Evolutionary conservation across 352 stramenopile genomes (phyloP).

Genomic region (Plasmopara muralis): DNA sequence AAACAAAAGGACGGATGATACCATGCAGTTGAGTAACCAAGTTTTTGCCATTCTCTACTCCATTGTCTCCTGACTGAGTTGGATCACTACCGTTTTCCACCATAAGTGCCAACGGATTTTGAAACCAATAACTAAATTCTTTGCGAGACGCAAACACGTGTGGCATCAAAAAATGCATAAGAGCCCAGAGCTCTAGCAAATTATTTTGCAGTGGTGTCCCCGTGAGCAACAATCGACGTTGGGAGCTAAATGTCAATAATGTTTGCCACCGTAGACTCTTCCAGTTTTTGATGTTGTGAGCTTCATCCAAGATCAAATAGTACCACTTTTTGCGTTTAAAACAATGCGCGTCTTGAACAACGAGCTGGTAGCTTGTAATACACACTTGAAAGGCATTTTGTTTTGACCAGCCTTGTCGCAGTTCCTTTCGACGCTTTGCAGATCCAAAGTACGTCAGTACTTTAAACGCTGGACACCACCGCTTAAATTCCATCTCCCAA

Average conservation of each 20-base stretch:
- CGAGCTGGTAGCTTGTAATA: conserved; percentile 98
- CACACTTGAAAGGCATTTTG: conserved; percentile 95
- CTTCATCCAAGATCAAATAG: conserved; percentile 98
- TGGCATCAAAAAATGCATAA: conserved; percentile 99
- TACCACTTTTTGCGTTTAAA: conserved; percentile 99
- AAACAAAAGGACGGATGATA: conserved; percentile 97
- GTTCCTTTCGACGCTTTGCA: conserved; percentile 90
- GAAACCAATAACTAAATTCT: conserved; percentile 98
- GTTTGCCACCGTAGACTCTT: conserved; percentile 98
- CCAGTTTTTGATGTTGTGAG: conserved; percentile 99
- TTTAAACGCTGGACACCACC: conserved; percentile 95
- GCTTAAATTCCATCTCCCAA: conserved; percentile 99
- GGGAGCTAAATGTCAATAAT: conserved; percentile 96
- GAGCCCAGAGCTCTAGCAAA: conserved; percentile 96
- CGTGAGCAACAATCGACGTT: conserved; percentile 89
- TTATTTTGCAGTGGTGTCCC: conserved; percentile 98
- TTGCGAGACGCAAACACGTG: conserved; percentile 91
- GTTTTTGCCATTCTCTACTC: neutral
- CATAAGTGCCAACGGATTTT: conserved; percentile 90
- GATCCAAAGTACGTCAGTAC: conserved; percentile 99
- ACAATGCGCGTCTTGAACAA: conserved; percentile 94
- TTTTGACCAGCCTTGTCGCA: conserved; percentile 93
- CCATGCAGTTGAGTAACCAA: conserved; percentile 93
- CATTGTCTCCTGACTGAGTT: conserved; percentile 47
- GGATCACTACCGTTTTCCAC: conserved; percentile 62